Conservation (phyloP, 2,329 filamentous ascomycete species). For the Thielaviopsis musarum region DNA sequence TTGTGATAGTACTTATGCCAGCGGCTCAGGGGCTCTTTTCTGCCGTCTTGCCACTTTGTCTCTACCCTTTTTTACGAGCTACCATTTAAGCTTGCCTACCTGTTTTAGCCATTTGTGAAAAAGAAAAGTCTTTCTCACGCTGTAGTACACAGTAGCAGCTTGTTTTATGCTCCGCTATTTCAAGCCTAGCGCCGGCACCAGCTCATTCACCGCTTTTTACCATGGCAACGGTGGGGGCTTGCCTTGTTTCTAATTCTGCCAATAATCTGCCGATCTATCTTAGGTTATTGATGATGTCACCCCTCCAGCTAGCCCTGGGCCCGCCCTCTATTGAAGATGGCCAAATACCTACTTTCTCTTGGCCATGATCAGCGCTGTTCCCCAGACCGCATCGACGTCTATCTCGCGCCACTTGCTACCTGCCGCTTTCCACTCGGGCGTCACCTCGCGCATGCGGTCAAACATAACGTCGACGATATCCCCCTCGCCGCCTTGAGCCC, state of each 20-base stretch:
- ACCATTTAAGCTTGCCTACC: background rate
- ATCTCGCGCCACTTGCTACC: slow-evolving; percentile 34
- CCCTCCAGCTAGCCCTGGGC: background rate
- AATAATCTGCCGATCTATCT: background rate
- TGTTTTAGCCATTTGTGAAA: background rate
- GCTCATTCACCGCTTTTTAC: background rate
- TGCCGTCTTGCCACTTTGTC: background rate
- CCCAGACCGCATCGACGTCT: slow-evolving; percentile 43
- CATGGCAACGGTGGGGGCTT: background rate
- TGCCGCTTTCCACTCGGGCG: slow-evolving; percentile 32
- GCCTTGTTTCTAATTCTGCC: background rate
- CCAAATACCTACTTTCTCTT: slow-evolving; percentile 19
- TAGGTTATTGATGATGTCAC: background rate
- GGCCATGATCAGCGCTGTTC: slow-evolving; percentile 40
- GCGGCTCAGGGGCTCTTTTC: background rate
- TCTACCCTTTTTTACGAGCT: background rate
- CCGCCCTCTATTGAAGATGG: too few species aligned
- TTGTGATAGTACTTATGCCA: background rate
- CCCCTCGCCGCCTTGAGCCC: slow-evolving; percentile 36
- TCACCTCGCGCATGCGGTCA: slow-evolving; percentile 36
- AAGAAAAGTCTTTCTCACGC: background rate
- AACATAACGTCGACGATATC: slow-evolving; percentile 48
- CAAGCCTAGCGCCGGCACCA: background rate
- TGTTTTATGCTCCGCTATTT: background rate
- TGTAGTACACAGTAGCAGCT: background rate